These are phyloP conservation scores for Aspergillus glaucus DNA, from an alignment of 2,329 filamentous ascomycete species.

Conservation along the genomic window DNA sequence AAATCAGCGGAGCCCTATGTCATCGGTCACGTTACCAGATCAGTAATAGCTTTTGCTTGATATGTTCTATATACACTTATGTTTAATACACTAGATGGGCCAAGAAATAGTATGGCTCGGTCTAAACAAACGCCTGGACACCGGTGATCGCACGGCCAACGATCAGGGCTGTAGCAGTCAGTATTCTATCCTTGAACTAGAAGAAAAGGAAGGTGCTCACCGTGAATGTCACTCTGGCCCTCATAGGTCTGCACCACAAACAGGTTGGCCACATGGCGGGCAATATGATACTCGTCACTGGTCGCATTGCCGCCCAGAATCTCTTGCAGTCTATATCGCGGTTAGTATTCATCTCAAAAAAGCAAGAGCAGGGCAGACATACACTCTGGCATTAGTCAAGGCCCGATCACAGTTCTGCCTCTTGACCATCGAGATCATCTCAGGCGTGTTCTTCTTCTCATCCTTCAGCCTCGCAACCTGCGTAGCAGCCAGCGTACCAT, in stretches of 20 bases:
- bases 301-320: conserved; percentile 98
- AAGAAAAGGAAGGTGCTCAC: conserved; percentile 51
- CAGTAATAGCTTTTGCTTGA: neutral
- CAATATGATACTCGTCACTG: conserved; percentile 94
- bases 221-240: conserved; percentile 95
- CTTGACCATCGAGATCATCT: conserved; percentile 98
- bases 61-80: neutral
- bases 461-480: conserved; percentile 94
- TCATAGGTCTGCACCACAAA: conserved; percentile 98
- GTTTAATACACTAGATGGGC: neutral
- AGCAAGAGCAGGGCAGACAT: conserved; percentile 24
- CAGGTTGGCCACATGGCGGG: conserved; percentile 87
- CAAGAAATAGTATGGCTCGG: neutral
- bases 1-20: neutral
- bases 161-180: conserved; percentile 59
- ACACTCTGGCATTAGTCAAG: conserved; percentile 66
- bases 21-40: neutral
- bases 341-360: conserved; percentile 8
- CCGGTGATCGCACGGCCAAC: conserved; percentile 64
- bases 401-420: conserved; percentile 94
- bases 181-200: conserved; percentile 3
- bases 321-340: conserved; percentile 64
- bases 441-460: conserved; percentile 75
- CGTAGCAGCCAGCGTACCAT: conserved; percentile 79
- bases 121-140: conserved; percentile 69